Evolutionary conservation across 371 early-diverging fungal species (phyloP).

Genomic region (Rhizomucor pusillus): DNA sequence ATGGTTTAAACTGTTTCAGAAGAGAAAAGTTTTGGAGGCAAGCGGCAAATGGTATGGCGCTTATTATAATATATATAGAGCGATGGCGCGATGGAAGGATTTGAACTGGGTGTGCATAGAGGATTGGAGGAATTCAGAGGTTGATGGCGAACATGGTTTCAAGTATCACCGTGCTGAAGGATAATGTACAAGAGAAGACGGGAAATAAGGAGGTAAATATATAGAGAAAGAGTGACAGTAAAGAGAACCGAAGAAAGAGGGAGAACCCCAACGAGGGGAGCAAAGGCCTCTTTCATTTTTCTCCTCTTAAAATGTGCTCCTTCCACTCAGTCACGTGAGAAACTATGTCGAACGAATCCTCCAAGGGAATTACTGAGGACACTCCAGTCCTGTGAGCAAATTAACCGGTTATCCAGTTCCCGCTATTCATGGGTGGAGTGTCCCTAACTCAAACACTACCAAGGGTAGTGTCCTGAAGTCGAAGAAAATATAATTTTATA

Average conservation of each 20-base stretch:
- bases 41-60: not conserved
- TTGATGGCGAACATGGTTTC: constrained; percentile 7
- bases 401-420: too few species aligned
- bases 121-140: constrained; percentile 5
- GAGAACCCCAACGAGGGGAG: constrained; percentile 1
- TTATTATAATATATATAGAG: not conserved
- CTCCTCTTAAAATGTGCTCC: not conserved
- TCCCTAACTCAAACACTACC: too few species aligned
- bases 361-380: too few species aligned
- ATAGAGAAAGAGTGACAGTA: constrained; percentile 6
- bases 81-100: not conserved
- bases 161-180: constrained; percentile 4
- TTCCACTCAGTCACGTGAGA: too few species aligned
- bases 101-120: not conserved
- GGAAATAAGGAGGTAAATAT: constrained; percentile 3
- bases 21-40: not conserved
- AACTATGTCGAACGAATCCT: too few species aligned
- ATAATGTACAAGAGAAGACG: constrained; percentile 8
- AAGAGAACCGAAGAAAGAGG: constrained; percentile 5
- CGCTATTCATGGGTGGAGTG: too few species aligned
- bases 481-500: too few species aligned
- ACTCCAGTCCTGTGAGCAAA: too few species aligned
- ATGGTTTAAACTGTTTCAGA: not conserved
- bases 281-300: not conserved
- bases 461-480: too few species aligned